Base-by-base conservation (phyloP, 2,329 filamentous ascomycete genomes). In the Sporothrix phasma region DNA sequence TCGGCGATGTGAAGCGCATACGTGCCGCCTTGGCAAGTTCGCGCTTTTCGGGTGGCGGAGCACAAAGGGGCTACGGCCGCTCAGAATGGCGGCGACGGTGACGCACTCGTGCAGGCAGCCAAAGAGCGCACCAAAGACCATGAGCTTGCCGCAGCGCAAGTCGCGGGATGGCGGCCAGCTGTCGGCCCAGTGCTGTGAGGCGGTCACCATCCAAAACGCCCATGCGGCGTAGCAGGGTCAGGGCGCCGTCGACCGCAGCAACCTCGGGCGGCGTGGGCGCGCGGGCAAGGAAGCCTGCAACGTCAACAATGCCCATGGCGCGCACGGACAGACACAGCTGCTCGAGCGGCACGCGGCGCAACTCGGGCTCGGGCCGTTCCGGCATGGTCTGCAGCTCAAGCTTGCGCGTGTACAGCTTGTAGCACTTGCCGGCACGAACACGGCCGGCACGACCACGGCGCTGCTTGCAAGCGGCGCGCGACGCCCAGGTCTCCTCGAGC, bases 91-190 rank as follows among this genome's bases (percentile, higher is more conserved):
- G 1, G 94, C 90, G 67, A 97, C 92, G 2, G 89, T 92, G 63
- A 97, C 82, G 69, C 88, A 92, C 61, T 93, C 86, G 70, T 96
- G 91, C 6, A 97, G 81, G 71, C 93, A 97, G 39, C 90, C 90
- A 71, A 99, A 97, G 65, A 95, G 92, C 17, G 91, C 88, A 5
- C 94, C 94, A 72, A 95, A 96, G 3, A 99, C 90, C 82, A 99
- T 91, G 39, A 99, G 81, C 75, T 99, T 99, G 53, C 90, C 91
- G 73, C 92, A 95, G 31, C 93, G 86, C 56, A 99, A 81, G 72
- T 99, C 94, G 0, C 93, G 94, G 94, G 60, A 99, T 92, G 85
- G 95, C 90, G 19, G 92, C 89, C n/a, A 99, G 80, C 76, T 97
- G 94, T 62, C 89, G 87, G 45, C 94, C 94, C 54, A 99, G 85